Evolutionary conservation across 31 red algal species (phyloP), one percentile per base, ranked within the genome.

Genomic region (Odonthalia washingtoniensis): DNA sequence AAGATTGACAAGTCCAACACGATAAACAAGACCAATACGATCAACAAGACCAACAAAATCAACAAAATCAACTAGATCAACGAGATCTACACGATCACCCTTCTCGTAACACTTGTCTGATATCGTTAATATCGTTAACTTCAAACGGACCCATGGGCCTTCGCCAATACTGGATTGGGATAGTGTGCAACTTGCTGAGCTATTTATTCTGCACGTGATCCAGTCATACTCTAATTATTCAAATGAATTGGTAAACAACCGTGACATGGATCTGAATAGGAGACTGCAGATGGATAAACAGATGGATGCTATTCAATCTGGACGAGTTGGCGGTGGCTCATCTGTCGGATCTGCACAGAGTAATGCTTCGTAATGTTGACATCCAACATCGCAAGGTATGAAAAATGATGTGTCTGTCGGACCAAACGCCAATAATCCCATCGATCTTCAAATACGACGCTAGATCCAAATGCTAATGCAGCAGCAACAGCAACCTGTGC

Each of bases 1-100:
- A 85, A 74, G 30, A 32, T 26, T 66, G 72, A 28, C 81, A 85
- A 45, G 12, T 40, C 1, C 81, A 45, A 33, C 86, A 81, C 4
- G 3, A 28, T 1, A 40, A 46, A 4, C 66, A 34, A 41, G 42
- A 43, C 31, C 40, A 34, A 5, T 46, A 87, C 45, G 49, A 42
- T 6, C 84, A 57, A 75, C 31, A 40, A 30, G 46, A 24, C 45
- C 40, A 66, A 32, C 72, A 68, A 77, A 62, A 79, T 1, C 73
- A 37, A 40, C 67, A 21, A 37, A 30, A 57, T 45, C 73, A 36
- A 33, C 84, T 0, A 81, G 49, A 62, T 39, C 46, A 60, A 34
- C 65, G 27, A 53, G 32, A 5, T 33, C 84, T 14, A 75, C 67
- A 78, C 53, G 74, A 24, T 30, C 73, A 34, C 39, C 49, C 26